Evolutionary conservation across 495 filamentous ascomycete species (phyloP).

Genomic region (Tuber calosporum): DNA sequence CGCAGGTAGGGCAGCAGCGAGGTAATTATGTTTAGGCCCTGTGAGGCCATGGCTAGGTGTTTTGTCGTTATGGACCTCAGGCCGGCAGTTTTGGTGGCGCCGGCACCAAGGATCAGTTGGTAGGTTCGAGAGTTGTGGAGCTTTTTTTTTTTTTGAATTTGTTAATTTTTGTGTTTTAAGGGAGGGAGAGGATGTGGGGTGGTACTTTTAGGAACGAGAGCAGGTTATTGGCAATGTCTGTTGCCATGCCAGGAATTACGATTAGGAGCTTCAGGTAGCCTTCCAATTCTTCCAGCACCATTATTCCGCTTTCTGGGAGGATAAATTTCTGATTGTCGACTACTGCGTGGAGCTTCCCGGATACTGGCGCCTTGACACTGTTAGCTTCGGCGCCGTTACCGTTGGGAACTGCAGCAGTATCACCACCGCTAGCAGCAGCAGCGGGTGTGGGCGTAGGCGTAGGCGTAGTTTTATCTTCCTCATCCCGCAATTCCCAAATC

Average conservation of each 20-base stretch:
- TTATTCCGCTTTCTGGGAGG: constrained; percentile 70
- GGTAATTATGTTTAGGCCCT: constrained; percentile 80
- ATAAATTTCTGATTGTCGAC: constrained; percentile 82
- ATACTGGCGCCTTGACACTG: constrained; percentile 28
- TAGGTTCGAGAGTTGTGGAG: constrained; percentile 90
- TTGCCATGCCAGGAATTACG: constrained; percentile 76
- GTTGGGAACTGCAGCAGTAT: constrained; percentile 10
- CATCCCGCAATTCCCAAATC: constrained; percentile 57
- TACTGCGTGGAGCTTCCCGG: constrained; percentile 50
- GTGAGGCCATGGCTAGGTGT: constrained; percentile 86
- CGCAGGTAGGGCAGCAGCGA: constrained; percentile 82
- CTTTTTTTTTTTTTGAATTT: constrained; percentile 54
- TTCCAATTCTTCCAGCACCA: constrained; percentile 72
- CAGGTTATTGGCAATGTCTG: constrained; percentile 67
- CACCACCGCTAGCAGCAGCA: neutral
- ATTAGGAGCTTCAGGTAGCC: constrained; percentile 74
- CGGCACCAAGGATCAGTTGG: constrained; percentile 90
- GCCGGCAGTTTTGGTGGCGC: constrained; percentile 82
- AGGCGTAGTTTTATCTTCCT: constrained; percentile 30
- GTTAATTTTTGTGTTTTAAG: neutral
- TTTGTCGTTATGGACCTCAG: constrained; percentile 95
- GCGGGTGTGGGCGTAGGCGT: neutral
- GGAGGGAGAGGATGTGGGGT: neutral
- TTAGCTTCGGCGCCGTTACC: constrained; percentile 27
- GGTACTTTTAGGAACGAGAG: constrained; percentile 47